Conservation (phyloP, 345 rosid genomes). For the Citrus glauca region DNA sequence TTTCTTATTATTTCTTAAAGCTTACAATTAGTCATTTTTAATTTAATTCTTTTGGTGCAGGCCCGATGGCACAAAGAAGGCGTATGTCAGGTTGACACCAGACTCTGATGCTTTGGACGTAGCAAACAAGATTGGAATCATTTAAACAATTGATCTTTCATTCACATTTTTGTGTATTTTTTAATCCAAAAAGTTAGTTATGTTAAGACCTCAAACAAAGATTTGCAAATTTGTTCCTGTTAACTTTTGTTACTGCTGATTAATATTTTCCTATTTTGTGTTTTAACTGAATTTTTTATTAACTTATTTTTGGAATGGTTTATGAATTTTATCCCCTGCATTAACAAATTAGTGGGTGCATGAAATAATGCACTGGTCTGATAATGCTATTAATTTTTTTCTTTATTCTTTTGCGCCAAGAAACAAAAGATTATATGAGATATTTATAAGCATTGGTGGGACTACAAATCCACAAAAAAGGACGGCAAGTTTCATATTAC, state of each 20-base stretch:
- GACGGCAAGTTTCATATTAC: too few species aligned
- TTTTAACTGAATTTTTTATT: neutral
- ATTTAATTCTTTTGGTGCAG: constrained; percentile 26
- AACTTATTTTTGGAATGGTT: neutral
- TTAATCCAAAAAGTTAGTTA: neutral
- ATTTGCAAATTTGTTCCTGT: constrained; percentile 2
- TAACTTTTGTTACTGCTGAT: neutral
- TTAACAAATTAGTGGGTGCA: too few species aligned
- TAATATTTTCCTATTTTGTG: neutral
- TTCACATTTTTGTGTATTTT: constrained; percentile 3
- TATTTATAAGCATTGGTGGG: too few species aligned
- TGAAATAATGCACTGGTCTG: too few species aligned
- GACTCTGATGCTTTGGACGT: constrained; percentile 92
- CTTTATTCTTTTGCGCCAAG: too few species aligned
- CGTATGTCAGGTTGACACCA: constrained; percentile 87
- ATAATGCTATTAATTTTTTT: too few species aligned
- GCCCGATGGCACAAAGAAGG: constrained; percentile 97
- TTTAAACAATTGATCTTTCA: constrained; percentile 28
- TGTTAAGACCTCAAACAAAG: constrained; percentile 4
- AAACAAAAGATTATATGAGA: too few species aligned
- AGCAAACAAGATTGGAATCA: constrained; percentile 96
- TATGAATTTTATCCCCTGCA: neutral
- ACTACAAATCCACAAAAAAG: too few species aligned
- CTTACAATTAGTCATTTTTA: neutral
- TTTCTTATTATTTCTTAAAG: neutral